A percentile compares a stretch with the other conserved stretches of the same genome.
Evolutionary conservation across 2,329 filamentous ascomycete genomes (phyloP).

Genomic region (Aspergillus japonicus): DNA sequence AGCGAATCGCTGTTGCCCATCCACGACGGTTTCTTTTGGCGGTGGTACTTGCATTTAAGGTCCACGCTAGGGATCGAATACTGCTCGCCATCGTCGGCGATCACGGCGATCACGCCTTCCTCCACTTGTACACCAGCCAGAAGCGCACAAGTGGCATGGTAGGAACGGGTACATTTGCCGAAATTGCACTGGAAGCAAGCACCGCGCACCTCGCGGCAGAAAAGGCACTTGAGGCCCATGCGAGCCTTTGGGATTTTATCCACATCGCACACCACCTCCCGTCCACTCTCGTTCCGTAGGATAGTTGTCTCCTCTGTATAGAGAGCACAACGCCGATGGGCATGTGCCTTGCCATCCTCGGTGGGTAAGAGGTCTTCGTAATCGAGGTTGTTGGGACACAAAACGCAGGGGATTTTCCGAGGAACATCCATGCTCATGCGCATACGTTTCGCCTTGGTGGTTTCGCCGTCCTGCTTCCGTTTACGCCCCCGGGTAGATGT

Average conservation of each 20-base stretch:
- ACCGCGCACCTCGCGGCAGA: slow-evolving; percentile 91
- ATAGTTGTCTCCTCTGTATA: slow-evolving; percentile 93
- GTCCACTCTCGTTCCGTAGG: slow-evolving; percentile 63
- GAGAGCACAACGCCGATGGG: slow-evolving; percentile 82
- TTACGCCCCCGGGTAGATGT: slow-evolving; percentile 63
- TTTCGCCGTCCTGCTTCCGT: slow-evolving; percentile 60
- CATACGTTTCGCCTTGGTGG: slow-evolving; percentile 72
- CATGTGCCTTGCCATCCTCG: slow-evolving; percentile 75
- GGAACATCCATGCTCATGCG: slow-evolving; percentile 70
- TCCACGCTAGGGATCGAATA: slow-evolving; percentile 91
- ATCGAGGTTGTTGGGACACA: slow-evolving; percentile 88
- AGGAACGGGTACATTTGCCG: slow-evolving; percentile 89
- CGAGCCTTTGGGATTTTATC: slow-evolving; percentile 82
- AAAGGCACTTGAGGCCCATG: slow-evolving; percentile 88
- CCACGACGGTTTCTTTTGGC: slow-evolving; percentile 80
- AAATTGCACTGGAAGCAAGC: slow-evolving; percentile 95
- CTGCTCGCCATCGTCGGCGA: slow-evolving; percentile 85
- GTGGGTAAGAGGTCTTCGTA: slow-evolving; percentile 81
- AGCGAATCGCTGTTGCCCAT: slow-evolving; percentile 62
- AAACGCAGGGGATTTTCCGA: slow-evolving; percentile 75
- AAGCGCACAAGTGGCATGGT: slow-evolving; percentile 91
- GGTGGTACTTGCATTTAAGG: slow-evolving; percentile 91
- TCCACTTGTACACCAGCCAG: slow-evolving; percentile 91
- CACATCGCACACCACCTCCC: slow-evolving; percentile 74
- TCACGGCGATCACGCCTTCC: slow-evolving; percentile 78